Base-by-base conservation (phyloP, 169 alveolate genomes). In the Neospora caninum region DNA sequence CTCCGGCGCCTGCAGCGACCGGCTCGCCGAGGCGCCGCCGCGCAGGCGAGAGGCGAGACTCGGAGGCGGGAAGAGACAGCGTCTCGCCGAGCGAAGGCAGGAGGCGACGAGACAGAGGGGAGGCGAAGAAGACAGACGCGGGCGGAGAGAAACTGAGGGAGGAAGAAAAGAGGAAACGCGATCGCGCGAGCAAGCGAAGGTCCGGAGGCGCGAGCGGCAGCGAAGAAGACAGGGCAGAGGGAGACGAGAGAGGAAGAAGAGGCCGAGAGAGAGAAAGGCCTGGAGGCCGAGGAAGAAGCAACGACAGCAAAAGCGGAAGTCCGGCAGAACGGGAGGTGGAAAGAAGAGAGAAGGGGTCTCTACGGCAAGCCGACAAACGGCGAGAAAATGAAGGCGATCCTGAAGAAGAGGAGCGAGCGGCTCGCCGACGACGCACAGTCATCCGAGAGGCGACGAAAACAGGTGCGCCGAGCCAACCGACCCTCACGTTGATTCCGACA, bases 161-260 rank as follows among this genome's bases (percentile, higher is more conserved):
- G 73, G 73, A 16, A 29, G 31, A 7, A 27, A 27, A 22, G 31
- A 16, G 31, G 31, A 16, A 29, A 29, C 31, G 73, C 4, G 73
- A 29, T 1, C 73, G 73, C 73, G 16, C n/a, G 73, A 4, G 34
- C 0, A 4, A 64, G 73, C 73, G 73, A 22, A 27, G 73, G n/a
- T 16, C 34, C n/a, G 73, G 73, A 64, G 20, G 73, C 34, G 43
- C n/a, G 27, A 73, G 84, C 41, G 43, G 42, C 43, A 10, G 43
- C 84, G 84, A 20, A 41, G 34, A n/a, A 31, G 43, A 43, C 84
- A 36, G 43, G 43, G 43, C 84, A 73, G 84, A 73, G 49, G 43
- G 84, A n/a, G 70, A 58, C 70, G 70, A 58, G 70, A 25, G n/a
- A 73, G 73, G 84, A 73, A n/a, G 84, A 31, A 73, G 84, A 41